These are phyloP conservation scores for Phellinidium pouzarii DNA, from an alignment of 1,284 basidiomycete genomes.

Conservation along the genomic window DNA sequence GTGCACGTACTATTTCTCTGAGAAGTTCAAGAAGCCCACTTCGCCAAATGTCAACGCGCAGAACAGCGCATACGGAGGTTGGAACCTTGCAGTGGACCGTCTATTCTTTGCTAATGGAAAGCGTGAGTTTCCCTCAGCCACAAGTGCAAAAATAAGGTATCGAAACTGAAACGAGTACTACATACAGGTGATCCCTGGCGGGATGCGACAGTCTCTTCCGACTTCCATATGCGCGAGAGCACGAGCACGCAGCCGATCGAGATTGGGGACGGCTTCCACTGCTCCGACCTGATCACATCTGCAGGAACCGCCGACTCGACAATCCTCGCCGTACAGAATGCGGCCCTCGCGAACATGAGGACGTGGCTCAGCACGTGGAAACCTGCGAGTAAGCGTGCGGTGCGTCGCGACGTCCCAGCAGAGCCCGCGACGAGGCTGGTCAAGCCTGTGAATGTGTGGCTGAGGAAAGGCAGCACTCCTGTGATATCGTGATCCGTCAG, in stretches of 20 bases:
- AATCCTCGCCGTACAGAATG: slow-evolving; percentile 45
- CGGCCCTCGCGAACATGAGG: slow-evolving; percentile 38
- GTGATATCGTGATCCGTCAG: too few species aligned
- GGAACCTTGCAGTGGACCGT: slow-evolving; percentile 48
- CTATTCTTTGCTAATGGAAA: slow-evolving; percentile 66
- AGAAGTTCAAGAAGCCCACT: slow-evolving; percentile 40
- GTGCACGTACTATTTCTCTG: slow-evolving; percentile 55
- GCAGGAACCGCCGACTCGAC: slow-evolving; percentile 44
- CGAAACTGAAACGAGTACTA: too few species aligned
- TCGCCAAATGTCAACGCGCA: slow-evolving; percentile 35
- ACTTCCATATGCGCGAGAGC: slow-evolving; percentile 39
- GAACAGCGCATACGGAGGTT: slow-evolving; percentile 51
- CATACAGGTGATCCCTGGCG: too few species aligned
- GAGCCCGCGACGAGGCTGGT: too few species aligned
- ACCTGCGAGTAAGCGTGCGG: not conserved
- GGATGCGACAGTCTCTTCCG: slow-evolving; percentile 61
- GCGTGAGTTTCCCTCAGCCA: slow-evolving; percentile 40
- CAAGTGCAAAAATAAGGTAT: too few species aligned
- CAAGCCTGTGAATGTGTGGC: too few species aligned
- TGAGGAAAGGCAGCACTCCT: too few species aligned
- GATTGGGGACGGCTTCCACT: slow-evolving; percentile 21
- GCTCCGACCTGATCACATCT: too few species aligned
- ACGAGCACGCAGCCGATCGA: slow-evolving; percentile 49
- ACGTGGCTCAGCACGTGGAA: slow-evolving; percentile 48
- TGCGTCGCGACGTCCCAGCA: not conserved